Evolutionary conservation across 192 early-diverging fungal species (phyloP).

Genomic region (Coemansia sp.): DNA sequence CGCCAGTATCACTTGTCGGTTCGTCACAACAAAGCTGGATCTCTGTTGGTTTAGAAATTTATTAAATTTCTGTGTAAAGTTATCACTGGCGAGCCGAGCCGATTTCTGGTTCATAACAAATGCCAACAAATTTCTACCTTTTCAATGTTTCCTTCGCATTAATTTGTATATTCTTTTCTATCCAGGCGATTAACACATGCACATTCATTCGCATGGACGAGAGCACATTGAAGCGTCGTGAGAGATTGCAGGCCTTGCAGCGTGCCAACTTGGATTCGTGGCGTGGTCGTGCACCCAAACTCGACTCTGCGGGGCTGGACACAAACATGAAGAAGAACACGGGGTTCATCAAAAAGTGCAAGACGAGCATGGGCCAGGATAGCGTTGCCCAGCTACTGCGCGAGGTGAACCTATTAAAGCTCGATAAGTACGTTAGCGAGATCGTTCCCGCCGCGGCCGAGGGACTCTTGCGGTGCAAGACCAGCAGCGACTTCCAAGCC

Average conservation of each 20-base stretch:
- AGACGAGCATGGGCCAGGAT: conserved; percentile 67
- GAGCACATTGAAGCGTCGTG: conserved; percentile 45
- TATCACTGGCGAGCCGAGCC: neutral
- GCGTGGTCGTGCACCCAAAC: conserved; percentile 18
- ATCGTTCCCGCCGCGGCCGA: conserved; percentile 83
- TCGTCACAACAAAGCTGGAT: conserved; percentile 16
- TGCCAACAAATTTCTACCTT: neutral
- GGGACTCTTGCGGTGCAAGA: conserved; percentile 66
- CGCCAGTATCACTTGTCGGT: conserved; percentile 37
- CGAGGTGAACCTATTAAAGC: conserved; percentile 79
- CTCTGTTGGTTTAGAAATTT: conserved; percentile 15
- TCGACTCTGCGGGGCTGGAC: conserved; percentile 61
- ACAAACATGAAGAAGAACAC: conserved; percentile 98
- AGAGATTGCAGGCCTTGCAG: conserved; percentile 37
- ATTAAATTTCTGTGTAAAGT: neutral
- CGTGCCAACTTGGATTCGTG: conserved; percentile 43
- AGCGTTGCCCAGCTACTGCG: conserved; percentile 66
- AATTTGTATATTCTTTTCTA: neutral
- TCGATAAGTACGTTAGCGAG: conserved; percentile 98
- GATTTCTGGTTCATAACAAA: neutral
- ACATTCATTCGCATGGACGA: conserved; percentile 40
- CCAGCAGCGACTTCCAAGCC: conserved; percentile 71
- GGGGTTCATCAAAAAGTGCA: conserved; percentile 92
- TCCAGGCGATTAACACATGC: conserved; percentile 23
- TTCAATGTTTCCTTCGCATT: neutral